A percentile compares a stretch with the other conserved stretches of the same genome.
phyloP scores from a whole-genome alignment of 352 stramenopile species.

The Globisporangium emineosum region DNA sequence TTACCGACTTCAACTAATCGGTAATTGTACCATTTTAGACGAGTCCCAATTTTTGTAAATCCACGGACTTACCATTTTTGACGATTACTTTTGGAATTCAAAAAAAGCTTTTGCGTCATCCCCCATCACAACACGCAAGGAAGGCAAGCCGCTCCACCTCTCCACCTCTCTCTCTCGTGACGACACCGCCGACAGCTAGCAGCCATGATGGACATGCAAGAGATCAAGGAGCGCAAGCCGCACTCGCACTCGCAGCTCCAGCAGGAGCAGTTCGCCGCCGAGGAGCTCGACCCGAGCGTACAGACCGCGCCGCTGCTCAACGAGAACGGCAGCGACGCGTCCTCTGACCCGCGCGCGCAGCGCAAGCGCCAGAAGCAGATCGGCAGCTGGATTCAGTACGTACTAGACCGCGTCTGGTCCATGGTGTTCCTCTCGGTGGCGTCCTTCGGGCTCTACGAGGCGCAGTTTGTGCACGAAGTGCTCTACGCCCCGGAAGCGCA shows the following conservation, averaged over 20 bases:
- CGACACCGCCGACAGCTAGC: background rate
- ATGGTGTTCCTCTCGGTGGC: constrained; percentile 52
- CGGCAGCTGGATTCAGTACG: constrained; percentile 36
- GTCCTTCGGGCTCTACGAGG: constrained; percentile 51
- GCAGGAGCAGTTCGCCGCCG: background rate
- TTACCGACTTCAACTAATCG: no score
- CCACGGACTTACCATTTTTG: no score
- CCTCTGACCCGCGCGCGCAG: background rate
- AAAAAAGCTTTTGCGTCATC: no score
- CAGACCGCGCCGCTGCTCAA: constrained; percentile 20
- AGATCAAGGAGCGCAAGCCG: constrained; percentile 44
- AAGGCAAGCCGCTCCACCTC: background rate
- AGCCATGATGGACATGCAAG: constrained; percentile 55
- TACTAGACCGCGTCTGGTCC: constrained; percentile 58
- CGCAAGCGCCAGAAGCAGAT: constrained; percentile 19
- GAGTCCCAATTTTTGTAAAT: no score
- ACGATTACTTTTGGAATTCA: no score
- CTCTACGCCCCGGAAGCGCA: constrained; percentile 51
- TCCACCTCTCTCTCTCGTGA: background rate
- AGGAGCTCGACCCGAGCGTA: constrained; percentile 47
- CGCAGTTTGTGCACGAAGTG: constrained; percentile 51
- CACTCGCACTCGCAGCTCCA: constrained; percentile 9
- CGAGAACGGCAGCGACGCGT: constrained; percentile 4
- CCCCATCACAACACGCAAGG: background rate
- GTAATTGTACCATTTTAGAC: no score